Conservation (phyloP, 805 yeast species). For the Aciculoconidium aculeatum region DNA sequence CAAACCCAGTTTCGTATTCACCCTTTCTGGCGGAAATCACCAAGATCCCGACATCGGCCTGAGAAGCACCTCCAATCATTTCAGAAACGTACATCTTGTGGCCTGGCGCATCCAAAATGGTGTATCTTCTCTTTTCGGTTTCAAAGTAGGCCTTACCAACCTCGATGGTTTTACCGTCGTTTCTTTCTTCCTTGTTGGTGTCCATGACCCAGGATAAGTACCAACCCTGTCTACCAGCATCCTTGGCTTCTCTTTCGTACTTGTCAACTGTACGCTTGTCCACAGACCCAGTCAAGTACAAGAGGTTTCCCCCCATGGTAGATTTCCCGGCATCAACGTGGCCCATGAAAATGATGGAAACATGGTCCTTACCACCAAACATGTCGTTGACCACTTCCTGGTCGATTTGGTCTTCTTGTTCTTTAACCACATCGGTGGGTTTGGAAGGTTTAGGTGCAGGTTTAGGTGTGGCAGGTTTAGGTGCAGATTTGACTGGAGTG, state of each 20-base stretch:
- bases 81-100: conserved; percentile 98
- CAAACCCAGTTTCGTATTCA: conserved; percentile 98
- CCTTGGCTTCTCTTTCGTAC: conserved; percentile 97
- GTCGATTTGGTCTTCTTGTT: conserved; percentile 78
- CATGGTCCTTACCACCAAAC: conserved; percentile 97
- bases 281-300: conserved; percentile 91
- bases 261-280: conserved; percentile 98
- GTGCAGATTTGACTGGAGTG: conserved; percentile 9
- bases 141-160: conserved; percentile 97
- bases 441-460: conserved; percentile 13
- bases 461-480: conserved; percentile 11
- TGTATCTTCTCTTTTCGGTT: conserved; percentile 96
- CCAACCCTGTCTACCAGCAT: conserved; percentile 99
- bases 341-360: conserved; percentile 97
- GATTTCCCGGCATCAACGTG: conserved; percentile 99
- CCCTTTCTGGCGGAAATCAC: conserved; percentile 99
- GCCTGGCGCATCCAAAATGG: conserved; percentile 98
- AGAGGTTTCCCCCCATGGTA: conserved; percentile 97
- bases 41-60: conserved; percentile 96
- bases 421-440: conserved; percentile 53
- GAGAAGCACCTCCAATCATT: conserved; percentile 99
- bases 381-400: conserved; percentile 83
- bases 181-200: conserved; percentile 97
- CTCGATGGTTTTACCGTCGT: conserved; percentile 98
- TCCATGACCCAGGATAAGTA: conserved; percentile 99